Base-by-base conservation (phyloP, 805 yeast genomes). In the Torulaspora maleeae region DNA sequence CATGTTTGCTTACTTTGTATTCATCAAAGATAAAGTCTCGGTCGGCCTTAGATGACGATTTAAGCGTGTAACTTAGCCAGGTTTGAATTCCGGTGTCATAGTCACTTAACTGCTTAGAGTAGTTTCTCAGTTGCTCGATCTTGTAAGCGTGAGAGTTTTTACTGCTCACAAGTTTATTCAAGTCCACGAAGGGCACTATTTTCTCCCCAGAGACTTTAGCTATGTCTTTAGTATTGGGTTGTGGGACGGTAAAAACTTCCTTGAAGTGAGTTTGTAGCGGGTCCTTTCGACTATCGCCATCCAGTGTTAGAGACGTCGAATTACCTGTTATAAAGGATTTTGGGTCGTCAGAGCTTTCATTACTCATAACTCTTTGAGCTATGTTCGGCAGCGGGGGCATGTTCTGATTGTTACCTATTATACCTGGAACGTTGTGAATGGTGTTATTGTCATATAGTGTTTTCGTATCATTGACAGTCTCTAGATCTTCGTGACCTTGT, bases 1-100 rank as follows among this genome's bases (percentile, higher is more conserved):
- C 89, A 49, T 80, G 75, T 66, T 64, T 56, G 53, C 70, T 58
- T 51, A 73, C 62, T 69, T 69, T 53, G 72, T 68, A 63, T 59
- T 79, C 59, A 54, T 60, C 59, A 43, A 50, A 62, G 47, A 53
- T 47, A 47, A 45, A 63, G 41, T 59, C 67, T 29, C 50, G 62
- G 49, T 67, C 70, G 9, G 62, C 57, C 15, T 45, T 50, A 1
- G 57, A 38, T 1, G 60, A 51, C 2, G 67, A 59, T 17, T 62
- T 61, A 29, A 68, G 41, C 0, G 72, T 61, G 42, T 60, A 63
- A 22, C 58, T 50, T 10, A 80, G 67, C 83, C 86, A 83, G 1
- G 71, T 66, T 19, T 72, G 72, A n/a, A 83, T 61, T 1, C 86
- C 86, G 0, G 82, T 71, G 41, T 80, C 80, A 50, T 70, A 72